These are phyloP conservation scores for Helichrysum umbraculigerum DNA, from an alignment of 129 eudicot species.

Conservation along the genomic window DNA sequence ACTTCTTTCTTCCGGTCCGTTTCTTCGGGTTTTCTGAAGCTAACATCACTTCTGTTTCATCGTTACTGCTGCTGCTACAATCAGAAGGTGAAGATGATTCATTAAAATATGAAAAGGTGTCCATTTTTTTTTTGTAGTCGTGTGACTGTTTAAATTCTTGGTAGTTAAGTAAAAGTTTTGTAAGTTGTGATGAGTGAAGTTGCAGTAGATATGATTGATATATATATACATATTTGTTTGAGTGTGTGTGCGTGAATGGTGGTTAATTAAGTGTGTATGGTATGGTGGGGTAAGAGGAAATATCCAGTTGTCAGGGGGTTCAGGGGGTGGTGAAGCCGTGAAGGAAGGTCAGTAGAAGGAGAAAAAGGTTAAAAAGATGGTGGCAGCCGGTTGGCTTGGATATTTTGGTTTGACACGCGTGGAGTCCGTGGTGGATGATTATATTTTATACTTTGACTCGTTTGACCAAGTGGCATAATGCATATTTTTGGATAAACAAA, in stretches of 20 bases:
- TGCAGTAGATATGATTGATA: not conserved
- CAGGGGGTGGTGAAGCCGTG: not conserved
- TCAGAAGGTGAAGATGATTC: conserved; percentile 6
- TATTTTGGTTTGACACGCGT: conserved; percentile 19
- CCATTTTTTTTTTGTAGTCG: not conserved
- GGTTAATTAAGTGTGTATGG: not conserved
- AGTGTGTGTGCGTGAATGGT: conserved; percentile 10
- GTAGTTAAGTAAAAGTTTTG: not conserved
- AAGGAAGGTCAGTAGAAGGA: conserved; percentile 17
- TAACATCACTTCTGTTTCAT: conserved; percentile 33
- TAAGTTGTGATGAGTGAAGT: conserved; percentile 20
- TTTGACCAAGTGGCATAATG: not conserved
- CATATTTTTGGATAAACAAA: not conserved
- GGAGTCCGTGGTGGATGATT: conserved; percentile 4
- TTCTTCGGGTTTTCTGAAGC: conserved; percentile 66
- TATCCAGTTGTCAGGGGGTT: conserved; percentile 2
- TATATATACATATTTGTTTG: conserved; percentile 1
- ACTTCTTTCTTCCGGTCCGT: conserved; percentile 68
- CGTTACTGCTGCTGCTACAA: not conserved
- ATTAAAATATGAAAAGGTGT: not conserved
- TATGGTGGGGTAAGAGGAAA: not conserved
- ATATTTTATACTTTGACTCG: conserved; percentile 6
- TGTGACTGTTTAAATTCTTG: not conserved
- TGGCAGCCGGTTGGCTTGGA: not conserved
- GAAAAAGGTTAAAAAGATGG: not conserved